Evolutionary conservation across 2,329 filamentous ascomycete genomes (phyloP).

Genomic region (Talaromyces sp.): DNA sequence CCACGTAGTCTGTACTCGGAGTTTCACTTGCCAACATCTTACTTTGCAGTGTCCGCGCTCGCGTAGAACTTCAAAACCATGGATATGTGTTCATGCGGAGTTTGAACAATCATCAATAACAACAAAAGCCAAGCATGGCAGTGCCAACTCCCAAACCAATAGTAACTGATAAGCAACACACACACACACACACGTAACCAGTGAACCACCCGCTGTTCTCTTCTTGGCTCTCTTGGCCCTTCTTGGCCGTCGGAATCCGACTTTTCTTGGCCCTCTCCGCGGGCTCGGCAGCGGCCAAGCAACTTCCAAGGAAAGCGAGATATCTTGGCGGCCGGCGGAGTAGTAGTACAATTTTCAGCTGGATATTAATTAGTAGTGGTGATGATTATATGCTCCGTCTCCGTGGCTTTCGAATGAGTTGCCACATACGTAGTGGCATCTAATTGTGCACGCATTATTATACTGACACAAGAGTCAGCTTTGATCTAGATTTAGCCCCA

Average conservation of each 20-base stretch:
- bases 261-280: constrained; percentile 9
- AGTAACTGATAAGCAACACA: too few relatives aligned
- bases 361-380: too few relatives aligned
- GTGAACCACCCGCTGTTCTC: not conserved
- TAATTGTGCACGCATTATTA: too few relatives aligned
- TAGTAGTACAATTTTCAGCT: too few relatives aligned
- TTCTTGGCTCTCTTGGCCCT: not conserved
- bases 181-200: too few relatives aligned
- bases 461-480: not conserved
- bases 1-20: not conserved
- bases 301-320: not conserved
- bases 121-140: not conserved
- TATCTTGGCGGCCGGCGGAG: constrained; percentile 7
- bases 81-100: not conserved
- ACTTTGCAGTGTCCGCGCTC: not conserved
- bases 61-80: not conserved
- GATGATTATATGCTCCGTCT: not conserved
- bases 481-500: not conserved
- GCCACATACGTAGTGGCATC: not conserved
- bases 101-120: not conserved
- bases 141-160: not conserved
- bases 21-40: not conserved
- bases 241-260: not conserved
- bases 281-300: constrained; percentile 6
- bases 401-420: not conserved